phyloP scores from a whole-genome alignment of 2,329 filamentous ascomycete species.

The Cryoendolithus antarcticus region DNA sequence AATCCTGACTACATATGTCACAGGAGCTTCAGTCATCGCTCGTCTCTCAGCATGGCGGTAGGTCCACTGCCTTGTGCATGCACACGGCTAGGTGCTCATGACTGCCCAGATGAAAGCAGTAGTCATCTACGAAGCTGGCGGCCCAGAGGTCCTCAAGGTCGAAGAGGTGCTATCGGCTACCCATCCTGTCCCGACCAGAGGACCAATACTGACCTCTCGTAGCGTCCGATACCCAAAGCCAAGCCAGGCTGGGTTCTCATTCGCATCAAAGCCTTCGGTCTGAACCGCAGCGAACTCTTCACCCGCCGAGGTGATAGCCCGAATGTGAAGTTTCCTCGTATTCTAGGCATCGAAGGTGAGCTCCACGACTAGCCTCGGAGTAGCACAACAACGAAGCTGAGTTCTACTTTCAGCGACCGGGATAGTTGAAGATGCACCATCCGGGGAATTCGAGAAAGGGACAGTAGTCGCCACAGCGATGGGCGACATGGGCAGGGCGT shows the following conservation, averaged over 20 bases:
- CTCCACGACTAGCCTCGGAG: too few species aligned
- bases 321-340: conserved; percentile 29
- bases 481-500: conserved; percentile 36
- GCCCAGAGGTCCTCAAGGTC: conserved; percentile 29
- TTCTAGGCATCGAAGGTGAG: conserved; percentile 36
- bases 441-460: conserved; percentile 27
- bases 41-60: too few species aligned
- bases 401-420: conserved; percentile 22
- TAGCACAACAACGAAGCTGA: too few species aligned
- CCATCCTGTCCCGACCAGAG: not conserved
- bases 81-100: not conserved
- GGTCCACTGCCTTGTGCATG: too few species aligned
- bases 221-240: conserved; percentile 28
- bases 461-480: conserved; percentile 35
- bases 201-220: conserved; percentile 22
- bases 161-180: conserved; percentile 3
- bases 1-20: too few species aligned
- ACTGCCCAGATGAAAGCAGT: conserved; percentile 31
- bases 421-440: conserved; percentile 26
- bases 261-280: conserved; percentile 32
- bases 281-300: conserved; percentile 36
- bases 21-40: too few species aligned
- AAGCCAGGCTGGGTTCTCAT: conserved; percentile 30
- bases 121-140: conserved; percentile 29
- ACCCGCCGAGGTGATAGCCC: conserved; percentile 34